Evolutionary conservation across 208 protist genomes (phyloP), one percentile per base, ranked within the genome.

Genomic region (Leptomonas seymouri): DNA sequence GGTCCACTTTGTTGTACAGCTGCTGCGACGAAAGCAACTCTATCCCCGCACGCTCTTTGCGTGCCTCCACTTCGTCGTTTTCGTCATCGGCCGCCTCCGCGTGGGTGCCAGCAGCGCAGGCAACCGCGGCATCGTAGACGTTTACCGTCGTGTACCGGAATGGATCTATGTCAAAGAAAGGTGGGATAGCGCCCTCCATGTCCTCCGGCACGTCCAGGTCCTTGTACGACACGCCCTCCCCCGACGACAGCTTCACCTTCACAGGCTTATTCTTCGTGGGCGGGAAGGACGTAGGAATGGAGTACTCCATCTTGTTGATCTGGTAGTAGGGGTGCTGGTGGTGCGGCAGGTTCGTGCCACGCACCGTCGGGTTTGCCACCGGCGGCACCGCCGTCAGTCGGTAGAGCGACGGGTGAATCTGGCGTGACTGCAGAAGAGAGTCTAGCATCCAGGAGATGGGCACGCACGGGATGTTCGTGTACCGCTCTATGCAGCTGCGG

Each of bases 361-460:
- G 72, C 58, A 82, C 81, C 27, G 89, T 93, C 16, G 81, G 66
- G 59, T 89, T 83, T 30, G 91, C 87, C 31, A 94, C 87, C n/a
- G 81, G 76, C 14, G 89, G 91, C 70, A 97, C 86, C 23, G 70
- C 42, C 14, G 41, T 85, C 21, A 97, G 80, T 41, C 77, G 83
- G 68, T 93, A 95, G 21, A 91, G 71, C 5, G 82, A 76, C 3
- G 81, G 74, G 60, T 93, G 86, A 65, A 97, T 93, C 78, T 93
- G 91, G 45, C 91, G 85, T 14, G 89, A 93, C 76, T 97, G 89
- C 39, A 97, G 81, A 28, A 97, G 76, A 39, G 82, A 97, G 66
- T 97, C 91, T 18, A 97, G 80, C 86, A 97, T 78, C 89, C 91
- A 97, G 8, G 82, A 68, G 64, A 97, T 91, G 34, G 91, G 86